These are phyloP conservation scores for Cladosporium sp. DNA, from an alignment of 2,329 filamentous ascomycete species.

Conservation along the genomic window DNA sequence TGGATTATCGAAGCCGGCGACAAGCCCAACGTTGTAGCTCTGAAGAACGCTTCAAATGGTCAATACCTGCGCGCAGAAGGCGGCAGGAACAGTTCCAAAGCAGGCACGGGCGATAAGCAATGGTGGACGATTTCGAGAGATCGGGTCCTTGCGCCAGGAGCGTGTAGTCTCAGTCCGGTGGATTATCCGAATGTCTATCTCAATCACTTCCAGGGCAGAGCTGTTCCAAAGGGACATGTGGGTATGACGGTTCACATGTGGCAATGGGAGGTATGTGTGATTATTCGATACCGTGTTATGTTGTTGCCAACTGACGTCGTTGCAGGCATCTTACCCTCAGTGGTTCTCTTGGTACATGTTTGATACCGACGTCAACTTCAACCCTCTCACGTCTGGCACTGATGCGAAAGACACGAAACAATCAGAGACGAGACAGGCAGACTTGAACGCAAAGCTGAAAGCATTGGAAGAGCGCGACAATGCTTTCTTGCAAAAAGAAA, in stretches of 20 bases:
- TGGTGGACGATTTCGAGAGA: conserved; percentile 9
- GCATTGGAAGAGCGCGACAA: conserved; percentile 6
- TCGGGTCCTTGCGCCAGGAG: neutral
- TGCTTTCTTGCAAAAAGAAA: neutral
- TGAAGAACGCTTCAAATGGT: conserved; percentile 1
- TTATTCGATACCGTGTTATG: neutral
- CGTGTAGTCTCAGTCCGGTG: neutral
- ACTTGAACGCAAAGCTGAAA: neutral
- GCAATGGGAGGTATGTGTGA: conserved; percentile 6
- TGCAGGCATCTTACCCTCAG: neutral
- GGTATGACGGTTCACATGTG: conserved; percentile 6
- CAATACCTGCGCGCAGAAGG: conserved; percentile 3
- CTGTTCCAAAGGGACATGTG: neutral
- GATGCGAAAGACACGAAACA: neutral
- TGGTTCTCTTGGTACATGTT: conserved; percentile 11
- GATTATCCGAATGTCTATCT: conserved; percentile 3
- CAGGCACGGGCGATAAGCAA: conserved; percentile 3
- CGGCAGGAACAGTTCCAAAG: neutral
- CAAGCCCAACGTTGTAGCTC: neutral
- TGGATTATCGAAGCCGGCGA: conserved; percentile 10
- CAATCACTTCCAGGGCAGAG: conserved; percentile 1
- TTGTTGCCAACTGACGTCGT: neutral
- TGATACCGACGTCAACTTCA: conserved; percentile 11
- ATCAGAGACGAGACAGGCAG: neutral
- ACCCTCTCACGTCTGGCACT: neutral